Evolutionary conservation across 2,329 filamentous ascomycete species (phyloP).

Genomic region (Rachicladosporium sp.): DNA sequence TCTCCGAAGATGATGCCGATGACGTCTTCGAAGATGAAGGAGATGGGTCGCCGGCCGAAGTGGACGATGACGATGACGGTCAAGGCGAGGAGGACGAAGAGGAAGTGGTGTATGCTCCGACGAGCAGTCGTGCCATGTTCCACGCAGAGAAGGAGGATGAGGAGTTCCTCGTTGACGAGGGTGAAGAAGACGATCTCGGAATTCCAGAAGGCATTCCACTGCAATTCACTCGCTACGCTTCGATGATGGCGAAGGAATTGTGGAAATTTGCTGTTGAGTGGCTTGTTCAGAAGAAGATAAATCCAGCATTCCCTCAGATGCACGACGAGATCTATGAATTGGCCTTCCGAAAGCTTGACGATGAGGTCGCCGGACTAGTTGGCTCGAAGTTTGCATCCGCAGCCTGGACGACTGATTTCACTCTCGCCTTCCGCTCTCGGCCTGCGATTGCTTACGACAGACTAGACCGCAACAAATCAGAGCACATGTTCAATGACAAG

Average conservation of each 20-base stretch:
- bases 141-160: conserved; percentile 44
- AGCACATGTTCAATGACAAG: conserved; percentile 28
- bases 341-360: conserved; percentile 59
- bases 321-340: conserved; percentile 53
- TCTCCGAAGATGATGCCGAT: conserved; percentile 9
- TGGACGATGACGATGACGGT: conserved; percentile 12
- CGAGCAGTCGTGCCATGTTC: conserved; percentile 31
- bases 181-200: conserved; percentile 45
- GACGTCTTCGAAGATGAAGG: conserved; percentile 8
- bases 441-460: conserved; percentile 46
- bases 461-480: conserved; percentile 29
- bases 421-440: conserved; percentile 50
- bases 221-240: conserved; percentile 53
- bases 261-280: conserved; percentile 66
- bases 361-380: conserved; percentile 56
- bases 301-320: conserved; percentile 51
- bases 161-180: conserved; percentile 48
- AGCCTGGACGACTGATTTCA: conserved; percentile 57
- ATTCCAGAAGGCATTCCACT: conserved; percentile 52
- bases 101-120: conserved; percentile 14
- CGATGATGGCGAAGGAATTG: conserved; percentile 57
- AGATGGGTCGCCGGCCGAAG: conserved; percentile 15
- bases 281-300: conserved; percentile 69
- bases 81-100: too few species aligned
- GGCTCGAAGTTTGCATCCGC: conserved; percentile 61